These are phyloP conservation scores for Pythium volutum DNA, from an alignment of 352 stramenopile genomes.

Conservation along the genomic window DNA sequence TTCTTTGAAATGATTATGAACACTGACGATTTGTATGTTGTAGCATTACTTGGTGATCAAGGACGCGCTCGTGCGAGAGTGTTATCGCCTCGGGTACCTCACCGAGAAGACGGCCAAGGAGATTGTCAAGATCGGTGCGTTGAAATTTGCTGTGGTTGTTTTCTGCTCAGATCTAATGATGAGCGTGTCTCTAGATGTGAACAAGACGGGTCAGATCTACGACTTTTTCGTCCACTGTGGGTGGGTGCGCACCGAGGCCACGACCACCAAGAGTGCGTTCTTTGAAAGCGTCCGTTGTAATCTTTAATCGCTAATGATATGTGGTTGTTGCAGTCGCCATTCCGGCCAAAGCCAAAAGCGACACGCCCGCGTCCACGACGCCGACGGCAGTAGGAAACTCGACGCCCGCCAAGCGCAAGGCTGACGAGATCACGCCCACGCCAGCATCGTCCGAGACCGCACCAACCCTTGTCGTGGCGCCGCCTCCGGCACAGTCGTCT, in stretches of 20 bases:
- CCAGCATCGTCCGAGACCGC: conserved; percentile 8
- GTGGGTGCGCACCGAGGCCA: conserved; percentile 73
- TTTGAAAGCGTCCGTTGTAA: background rate
- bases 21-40: conserved; percentile 1
- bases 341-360: conserved; percentile 14
- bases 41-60: conserved; percentile 95
- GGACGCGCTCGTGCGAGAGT: conserved; percentile 90
- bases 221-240: conserved; percentile 90
- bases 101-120: conserved; percentile 77
- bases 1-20: background rate
- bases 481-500: background rate
- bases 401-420: conserved; percentile 55
- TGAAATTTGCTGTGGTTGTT: background rate
- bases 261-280: conserved; percentile 48
- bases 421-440: conserved; percentile 36
- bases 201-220: conserved; percentile 84
- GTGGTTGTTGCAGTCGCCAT: conserved; percentile 15
- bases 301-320: background rate
- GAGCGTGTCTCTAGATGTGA: no score
- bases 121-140: conserved; percentile 90
- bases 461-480: background rate
- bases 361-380: background rate
- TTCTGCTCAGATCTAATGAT: no score
- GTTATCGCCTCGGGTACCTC: conserved; percentile 71
- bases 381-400: background rate